Base-by-base conservation (phyloP, 2,329 filamentous ascomycete species). In the Chaetomium strumarium region DNA sequence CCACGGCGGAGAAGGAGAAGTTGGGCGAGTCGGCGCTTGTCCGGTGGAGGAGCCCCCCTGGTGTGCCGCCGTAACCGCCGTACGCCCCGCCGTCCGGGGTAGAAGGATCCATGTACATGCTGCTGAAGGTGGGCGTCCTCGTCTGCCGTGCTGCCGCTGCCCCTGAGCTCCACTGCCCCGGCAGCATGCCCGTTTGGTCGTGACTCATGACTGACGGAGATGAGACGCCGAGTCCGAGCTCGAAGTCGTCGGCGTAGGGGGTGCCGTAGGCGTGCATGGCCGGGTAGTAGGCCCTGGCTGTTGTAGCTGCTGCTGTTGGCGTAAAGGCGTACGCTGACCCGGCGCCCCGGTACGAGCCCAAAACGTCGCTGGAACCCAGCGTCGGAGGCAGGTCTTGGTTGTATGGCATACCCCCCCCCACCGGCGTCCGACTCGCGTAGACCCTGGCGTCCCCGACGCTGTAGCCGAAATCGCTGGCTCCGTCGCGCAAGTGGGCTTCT, bases 1-100 rank as follows among this genome's bases (percentile, higher is more conserved):
- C 70, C 51, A 73, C 70, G 38, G 65, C 64, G 0, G 70, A 69
- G n/a, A 74, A 64, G 7, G 70, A 71, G 55, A 74, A 72, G 39
- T 63, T 68, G 3, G 69, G 62, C 7, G 66, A 60, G 11, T 72
- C 70, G 37, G 62, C 62, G 1, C 62, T 62, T 1, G 60, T 51
- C 1, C 72, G 69, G 37, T 71, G 70, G 8, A 68, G 64, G n/a
- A 73, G 60, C 31, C 57, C 57, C 24, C 24, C 24, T 24, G 24
- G 4, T 3, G 56, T 44, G 50, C 48, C 65, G 4, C 60, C 58
- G 51, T 72, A 73, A 3, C 64, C 56, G 44, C 70, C 70, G 5
- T 55, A 57, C 1, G 52, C 2, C 12, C 47, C 14, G 34, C 69
- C 69, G 0, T 24, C 24, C 24, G 24, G 24, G 24, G 24, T 24